Base-by-base conservation (phyloP, 2,329 filamentous ascomycete genomes). In the Hirsutella minnesotensis region DNA sequence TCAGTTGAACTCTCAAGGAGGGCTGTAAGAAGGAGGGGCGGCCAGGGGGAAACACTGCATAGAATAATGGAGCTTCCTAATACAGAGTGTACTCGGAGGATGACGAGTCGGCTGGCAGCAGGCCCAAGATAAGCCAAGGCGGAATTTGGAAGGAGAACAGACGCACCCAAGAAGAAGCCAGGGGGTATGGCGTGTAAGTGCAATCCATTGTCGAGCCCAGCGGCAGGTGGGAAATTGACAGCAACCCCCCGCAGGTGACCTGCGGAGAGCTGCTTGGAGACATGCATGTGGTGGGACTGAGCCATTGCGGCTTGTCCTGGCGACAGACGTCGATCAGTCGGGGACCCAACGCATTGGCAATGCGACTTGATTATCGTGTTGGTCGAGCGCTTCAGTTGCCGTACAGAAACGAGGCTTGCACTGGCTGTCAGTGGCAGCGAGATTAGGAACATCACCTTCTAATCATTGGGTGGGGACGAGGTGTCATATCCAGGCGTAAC, bases 1-100 rank as follows among this genome's bases (percentile, higher is more conserved):
- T 48, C 29, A 33, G 43, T 27, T 27, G 24, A 12, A 27, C 45
- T 39, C 42, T 45, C 46, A 46, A 46, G 38, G 40, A 48, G 34
- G 40, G 20, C 41, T 5, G n/a, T 13, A 33, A 9, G 4, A 19
- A 20, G 16, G 24, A 29, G 30, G 30, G 30, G 31, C 33, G 39
- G 30, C 24, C 24, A 27, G 24, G 24, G 24, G 24, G 24, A 7
- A 12, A 15, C 16, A 12, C 13, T 24, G 43, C 31, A 39, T 30
- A 24, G 46, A 47, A 42, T n/a, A 37, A 15, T 20, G 24, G 31
- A 40, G 42, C 42, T 40, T 39, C 38, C 38, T n/a, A n/a, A 24
- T 44, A 9, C 18, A 33, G 42, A 33, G 27, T 13, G 22, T 18
- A n/a, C 22, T n/a, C n/a, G 40, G 38, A 18, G 18, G 9, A 16